These are phyloP conservation scores for Neurospora sp. DNA, from an alignment of 2,329 filamentous ascomycete species.

Conservation along the genomic window DNA sequence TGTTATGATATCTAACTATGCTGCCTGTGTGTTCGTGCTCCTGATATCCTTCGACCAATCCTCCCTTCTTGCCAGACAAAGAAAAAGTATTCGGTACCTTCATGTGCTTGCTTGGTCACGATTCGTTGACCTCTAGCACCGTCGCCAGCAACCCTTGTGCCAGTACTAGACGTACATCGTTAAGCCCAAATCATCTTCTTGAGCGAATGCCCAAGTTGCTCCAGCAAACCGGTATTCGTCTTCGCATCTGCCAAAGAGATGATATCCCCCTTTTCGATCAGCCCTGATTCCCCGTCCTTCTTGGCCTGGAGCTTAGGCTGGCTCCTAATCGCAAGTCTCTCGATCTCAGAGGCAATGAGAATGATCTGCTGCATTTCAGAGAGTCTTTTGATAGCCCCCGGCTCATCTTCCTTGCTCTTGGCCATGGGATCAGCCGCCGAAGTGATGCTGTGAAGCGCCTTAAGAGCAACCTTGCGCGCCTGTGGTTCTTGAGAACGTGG, in stretches of 20 bases:
- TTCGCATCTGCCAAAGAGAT: constrained; percentile 79
- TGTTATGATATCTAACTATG: background rate
- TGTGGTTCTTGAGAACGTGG: constrained; percentile 24
- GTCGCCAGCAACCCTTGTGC: background rate
- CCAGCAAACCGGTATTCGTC: constrained; percentile 75
- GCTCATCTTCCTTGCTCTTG: constrained; percentile 21
- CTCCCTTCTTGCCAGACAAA: background rate
- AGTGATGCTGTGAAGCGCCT: constrained; percentile 44
- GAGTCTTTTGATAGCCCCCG: constrained; percentile 28
- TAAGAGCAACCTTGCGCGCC: constrained; percentile 41
- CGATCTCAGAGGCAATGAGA: constrained; percentile 67
- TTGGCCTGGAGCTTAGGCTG: constrained; percentile 28
- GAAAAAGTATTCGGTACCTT: background rate
- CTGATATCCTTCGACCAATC: background rate
- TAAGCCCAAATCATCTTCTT: constrained; percentile 86
- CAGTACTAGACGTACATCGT: background rate
- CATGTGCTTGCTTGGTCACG: background rate
- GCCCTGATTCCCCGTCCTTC: constrained; percentile 30
- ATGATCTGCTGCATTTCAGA: constrained; percentile 48
- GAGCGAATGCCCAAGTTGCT: constrained; percentile 78
- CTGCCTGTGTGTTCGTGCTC: background rate
- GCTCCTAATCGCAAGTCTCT: constrained; percentile 49
- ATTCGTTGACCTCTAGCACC: background rate
- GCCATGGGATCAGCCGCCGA: constrained; percentile 39
- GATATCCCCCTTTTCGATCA: constrained; percentile 55